phyloP scores from a whole-genome alignment of 2,329 filamentous ascomycete genomes.

The Alternaria hordeiaustralica region DNA sequence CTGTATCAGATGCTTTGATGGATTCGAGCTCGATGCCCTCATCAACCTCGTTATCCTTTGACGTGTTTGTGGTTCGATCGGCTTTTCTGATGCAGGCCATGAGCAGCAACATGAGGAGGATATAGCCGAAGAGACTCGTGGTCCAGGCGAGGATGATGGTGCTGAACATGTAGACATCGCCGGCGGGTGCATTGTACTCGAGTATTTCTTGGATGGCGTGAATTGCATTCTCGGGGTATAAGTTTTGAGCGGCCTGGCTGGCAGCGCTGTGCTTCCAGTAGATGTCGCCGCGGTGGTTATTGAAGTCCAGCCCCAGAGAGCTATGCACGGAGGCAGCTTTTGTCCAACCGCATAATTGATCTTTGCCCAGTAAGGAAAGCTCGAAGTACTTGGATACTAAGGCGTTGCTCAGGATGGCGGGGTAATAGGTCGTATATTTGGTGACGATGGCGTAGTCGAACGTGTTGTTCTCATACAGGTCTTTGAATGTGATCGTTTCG shows the following conservation, averaged over 20 bases:
- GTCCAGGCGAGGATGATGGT: neutral
- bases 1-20: neutral
- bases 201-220: too few relatives aligned
- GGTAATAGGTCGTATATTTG: slow-evolving; percentile 9
- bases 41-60: neutral
- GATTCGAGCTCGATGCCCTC: neutral
- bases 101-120: neutral
- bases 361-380: neutral
- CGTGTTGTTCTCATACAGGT: neutral
- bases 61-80: neutral
- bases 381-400: neutral
- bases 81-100: neutral
- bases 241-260: too few relatives aligned
- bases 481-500: accelerated
- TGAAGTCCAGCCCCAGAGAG: neutral
- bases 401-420: slow-evolving; percentile 1
- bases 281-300: slow-evolving; percentile 13
- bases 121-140: neutral
- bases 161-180: neutral
- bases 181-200: neutral
- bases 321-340: slow-evolving; percentile 5
- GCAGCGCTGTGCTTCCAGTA: slow-evolving; percentile 7
- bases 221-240: too few relatives aligned
- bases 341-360: slow-evolving; percentile 8
- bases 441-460: slow-evolving; percentile 10